Evolutionary conservation across 2,329 filamentous ascomycete genomes (phyloP).

Genomic region (Ophiostoma perfectum): DNA sequence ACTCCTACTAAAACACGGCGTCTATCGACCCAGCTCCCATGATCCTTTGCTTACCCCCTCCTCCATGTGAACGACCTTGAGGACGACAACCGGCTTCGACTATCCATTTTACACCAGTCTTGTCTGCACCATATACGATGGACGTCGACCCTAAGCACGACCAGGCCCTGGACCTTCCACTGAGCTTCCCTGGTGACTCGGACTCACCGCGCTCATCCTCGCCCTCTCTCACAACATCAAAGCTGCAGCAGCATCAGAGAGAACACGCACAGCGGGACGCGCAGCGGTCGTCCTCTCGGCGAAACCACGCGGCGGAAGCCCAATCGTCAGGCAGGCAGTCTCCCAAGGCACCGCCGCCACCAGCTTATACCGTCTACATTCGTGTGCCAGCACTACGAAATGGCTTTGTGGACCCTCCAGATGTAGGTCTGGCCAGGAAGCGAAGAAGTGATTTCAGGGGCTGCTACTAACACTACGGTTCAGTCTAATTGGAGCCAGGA

Average conservation of each 20-base stretch:
- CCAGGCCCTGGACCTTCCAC: slow-evolving; percentile 23
- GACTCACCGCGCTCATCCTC: background rate
- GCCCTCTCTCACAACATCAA: background rate
- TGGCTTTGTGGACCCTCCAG: slow-evolving; percentile 83
- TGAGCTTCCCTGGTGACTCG: slow-evolving; percentile 25
- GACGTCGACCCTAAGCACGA: slow-evolving; percentile 25
- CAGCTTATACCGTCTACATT: slow-evolving; percentile 72
- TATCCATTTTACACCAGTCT: background rate
- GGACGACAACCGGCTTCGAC: background rate
- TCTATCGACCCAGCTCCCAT: no score
- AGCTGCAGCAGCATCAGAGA: slow-evolving; percentile 5
- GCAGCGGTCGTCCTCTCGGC: slow-evolving; percentile 6
- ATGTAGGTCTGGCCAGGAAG: slow-evolving; percentile 48
- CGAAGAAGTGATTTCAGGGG: background rate
- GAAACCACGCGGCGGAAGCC: slow-evolving; percentile 8
- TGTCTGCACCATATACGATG: slow-evolving; percentile 13
- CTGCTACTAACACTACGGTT: background rate
- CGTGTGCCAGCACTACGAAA: slow-evolving; percentile 83
- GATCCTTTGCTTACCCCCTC: no score
- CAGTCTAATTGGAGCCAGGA: slow-evolving; percentile 81
- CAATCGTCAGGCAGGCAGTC: background rate
- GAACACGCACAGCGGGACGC: background rate
- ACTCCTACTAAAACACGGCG: no score
- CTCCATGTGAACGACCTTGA: no score
- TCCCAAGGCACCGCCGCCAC: slow-evolving; percentile 28